These are phyloP conservation scores for Casuarina glauca DNA, from an alignment of 306 rosid genomes.

Conservation along the genomic window DNA sequence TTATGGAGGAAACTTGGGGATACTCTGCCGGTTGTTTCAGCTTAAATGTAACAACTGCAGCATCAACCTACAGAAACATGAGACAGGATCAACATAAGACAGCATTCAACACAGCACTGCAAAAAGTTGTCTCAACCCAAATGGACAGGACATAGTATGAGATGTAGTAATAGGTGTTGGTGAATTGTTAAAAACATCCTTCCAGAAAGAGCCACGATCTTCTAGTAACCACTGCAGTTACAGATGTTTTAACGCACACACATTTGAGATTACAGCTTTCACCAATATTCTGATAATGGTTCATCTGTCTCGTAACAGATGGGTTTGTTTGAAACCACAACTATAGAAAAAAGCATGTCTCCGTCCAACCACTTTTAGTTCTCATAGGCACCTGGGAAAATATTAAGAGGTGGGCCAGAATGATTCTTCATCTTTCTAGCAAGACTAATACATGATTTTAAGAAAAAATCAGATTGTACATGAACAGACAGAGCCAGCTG, in stretches of 20 bases:
- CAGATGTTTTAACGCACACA: background rate
- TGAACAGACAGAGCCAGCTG: background rate
- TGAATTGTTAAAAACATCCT: background rate
- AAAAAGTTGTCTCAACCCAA: background rate
- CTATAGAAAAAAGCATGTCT: background rate
- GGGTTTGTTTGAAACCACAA: background rate
- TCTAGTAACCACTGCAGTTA: background rate
- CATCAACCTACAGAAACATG: constrained; percentile 69
- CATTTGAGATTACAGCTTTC: background rate
- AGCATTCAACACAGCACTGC: constrained; percentile 6
- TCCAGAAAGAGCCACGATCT: background rate
- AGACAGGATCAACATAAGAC: constrained; percentile 16
- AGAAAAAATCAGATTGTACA: background rate
- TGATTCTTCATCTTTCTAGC: background rate
- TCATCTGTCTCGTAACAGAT: background rate
- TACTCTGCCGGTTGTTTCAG: constrained; percentile 63
- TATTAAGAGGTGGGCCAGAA: background rate
- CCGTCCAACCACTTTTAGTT: background rate
- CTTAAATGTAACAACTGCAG: constrained; percentile 84
- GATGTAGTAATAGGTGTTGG: background rate
- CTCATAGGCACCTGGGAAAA: background rate
- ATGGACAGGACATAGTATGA: background rate
- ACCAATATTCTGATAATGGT: background rate
- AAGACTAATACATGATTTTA: background rate
- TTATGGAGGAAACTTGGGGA: constrained; percentile 69